Evolutionary conservation across 2,329 filamentous ascomycete species (phyloP), one percentile per base, ranked within the genome.

Genomic region (Trichophyton mentagrophytes): DNA sequence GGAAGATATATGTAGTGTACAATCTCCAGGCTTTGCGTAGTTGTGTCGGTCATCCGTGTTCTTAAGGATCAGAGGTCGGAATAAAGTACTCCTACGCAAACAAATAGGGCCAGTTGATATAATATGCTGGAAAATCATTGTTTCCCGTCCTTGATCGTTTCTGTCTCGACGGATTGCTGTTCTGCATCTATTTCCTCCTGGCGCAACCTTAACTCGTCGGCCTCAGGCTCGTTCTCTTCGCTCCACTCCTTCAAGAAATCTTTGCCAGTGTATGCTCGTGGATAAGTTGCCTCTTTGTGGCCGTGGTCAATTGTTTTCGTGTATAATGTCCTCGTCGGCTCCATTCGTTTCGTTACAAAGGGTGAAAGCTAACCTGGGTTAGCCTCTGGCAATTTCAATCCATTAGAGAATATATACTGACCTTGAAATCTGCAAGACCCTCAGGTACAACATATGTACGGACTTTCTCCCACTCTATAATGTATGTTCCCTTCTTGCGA

Each of bases 401-500:
- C 3, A n/a, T 20, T 25, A 33, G 53, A 17, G 44, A 20, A 7
- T 38, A 44, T 4, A 8, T 8, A 55, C 66, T 62, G 74, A 93
- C 90, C 78, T 87, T 87, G 76, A 89, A 93, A 4, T 81, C 80
- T 25, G 80, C 79, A 62, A 95, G 73, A 55, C 80, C 79, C 44
- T 84, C 74, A 0, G 92, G 91, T 67, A 89, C 89, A 61, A 88
- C 87, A 73, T 90, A 99, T 60, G 91, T 96, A 74, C 92, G 86
- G 70, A 97, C 89, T 77, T 95, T 96, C 61, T 79, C 76, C 81
- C 82, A 95, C 66, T 97, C 88, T 66, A 97, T 85, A 55, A 85
- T 73, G 74, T 93, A 99, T 49, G 68, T 70, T 63, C 74, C 73
- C 64, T 71, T 73, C 62, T 71, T 71, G 58, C 44, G 58, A 58